Percentiles rank a stretch among this genome's conserved stretches.
phyloP scores from a whole-genome alignment of 805 yeast genomes.

The Kazachstania bromeliacearum region DNA sequence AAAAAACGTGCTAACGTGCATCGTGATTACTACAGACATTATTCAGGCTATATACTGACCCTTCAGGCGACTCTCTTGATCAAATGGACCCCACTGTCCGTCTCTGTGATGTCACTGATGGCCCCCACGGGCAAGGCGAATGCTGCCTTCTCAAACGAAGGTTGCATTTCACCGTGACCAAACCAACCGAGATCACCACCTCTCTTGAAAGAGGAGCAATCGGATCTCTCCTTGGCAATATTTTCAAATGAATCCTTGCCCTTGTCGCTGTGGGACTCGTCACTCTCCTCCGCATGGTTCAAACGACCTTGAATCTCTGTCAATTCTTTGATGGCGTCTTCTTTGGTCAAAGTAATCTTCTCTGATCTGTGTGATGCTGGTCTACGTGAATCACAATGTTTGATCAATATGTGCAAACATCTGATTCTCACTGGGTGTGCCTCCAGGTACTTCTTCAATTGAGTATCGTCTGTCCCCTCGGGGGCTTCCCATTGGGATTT shows the following conservation, averaged over 20 bases:
- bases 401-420: slow-evolving; percentile 73
- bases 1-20: no score
- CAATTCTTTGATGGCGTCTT: slow-evolving; percentile 66
- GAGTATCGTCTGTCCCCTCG: slow-evolving; percentile 58
- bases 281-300: slow-evolving; percentile 35
- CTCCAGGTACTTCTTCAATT: slow-evolving; percentile 47
- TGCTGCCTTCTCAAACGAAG: slow-evolving; percentile 82
- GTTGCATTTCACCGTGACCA: slow-evolving; percentile 91
- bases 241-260: slow-evolving; percentile 39
- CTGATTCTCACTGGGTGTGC: slow-evolving; percentile 60
- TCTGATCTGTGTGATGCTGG: slow-evolving; percentile 88
- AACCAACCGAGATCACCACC: slow-evolving; percentile 91
- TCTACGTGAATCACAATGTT: slow-evolving; percentile 74
- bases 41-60: no score
- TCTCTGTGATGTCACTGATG: slow-evolving; percentile 71
- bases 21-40: neutral
- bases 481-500: slow-evolving; percentile 92
- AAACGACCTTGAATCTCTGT: slow-evolving; percentile 49
- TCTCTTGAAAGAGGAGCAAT: slow-evolving; percentile 75
- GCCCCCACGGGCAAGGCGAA: slow-evolving; percentile 77
- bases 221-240: slow-evolving; percentile 75
- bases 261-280: slow-evolving; percentile 4
- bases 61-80: no score
- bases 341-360: slow-evolving; percentile 67
- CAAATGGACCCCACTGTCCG: slow-evolving; percentile 85